Base-by-base conservation (phyloP, 1,139 yeast genomes). In the Saccharomyces pastorianus region DNA sequence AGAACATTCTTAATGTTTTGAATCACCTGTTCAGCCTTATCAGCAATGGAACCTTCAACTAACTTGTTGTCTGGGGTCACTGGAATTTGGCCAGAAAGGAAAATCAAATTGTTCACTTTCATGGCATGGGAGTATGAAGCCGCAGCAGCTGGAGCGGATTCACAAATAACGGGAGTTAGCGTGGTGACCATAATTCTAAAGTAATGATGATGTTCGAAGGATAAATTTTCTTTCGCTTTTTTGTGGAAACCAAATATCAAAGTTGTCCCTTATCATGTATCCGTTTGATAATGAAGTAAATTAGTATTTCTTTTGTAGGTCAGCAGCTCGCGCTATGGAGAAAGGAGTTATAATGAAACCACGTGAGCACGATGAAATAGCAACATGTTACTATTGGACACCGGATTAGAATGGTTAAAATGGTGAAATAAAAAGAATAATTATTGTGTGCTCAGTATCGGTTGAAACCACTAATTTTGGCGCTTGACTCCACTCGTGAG, bases 11-110 rank as follows among this genome's bases (percentile, higher is more conserved):
- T 75, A 52, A 88, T 84, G 73, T 91, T 90, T 70, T 82, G 79
- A 64, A 91, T 80, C 55, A 82, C 88, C 75, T 88, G 96, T 71
- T 88, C 93, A 53, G 96, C 87, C 73, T 86, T 88, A 62, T 81
- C 95, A 64, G 84, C 79, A 69, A 89, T 85, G 53, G 82, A 77
- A 50, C 86, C 95, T 59, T 82, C 83, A 64, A 90, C 82, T 61
- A 89, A 85, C 73, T 85, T 84, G 70, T 85, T 86, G 23, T 85
- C 93, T 49, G 93, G 79, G 51, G 95, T 88, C 76, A 83, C 82
- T 57, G 98, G 98, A 59, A 93, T 84, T 75, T 93, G 99, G 54
- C 99, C 99, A 49, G 97, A 89, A 57, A 91, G 91, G 71, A 87
- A 93, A 70, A 93, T 74, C 71, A 89, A 83, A 55, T 91, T 90